These are phyloP conservation scores for Camellia oleifera DNA, from an alignment of 179 eudicot genomes.

Conservation along the genomic window DNA sequence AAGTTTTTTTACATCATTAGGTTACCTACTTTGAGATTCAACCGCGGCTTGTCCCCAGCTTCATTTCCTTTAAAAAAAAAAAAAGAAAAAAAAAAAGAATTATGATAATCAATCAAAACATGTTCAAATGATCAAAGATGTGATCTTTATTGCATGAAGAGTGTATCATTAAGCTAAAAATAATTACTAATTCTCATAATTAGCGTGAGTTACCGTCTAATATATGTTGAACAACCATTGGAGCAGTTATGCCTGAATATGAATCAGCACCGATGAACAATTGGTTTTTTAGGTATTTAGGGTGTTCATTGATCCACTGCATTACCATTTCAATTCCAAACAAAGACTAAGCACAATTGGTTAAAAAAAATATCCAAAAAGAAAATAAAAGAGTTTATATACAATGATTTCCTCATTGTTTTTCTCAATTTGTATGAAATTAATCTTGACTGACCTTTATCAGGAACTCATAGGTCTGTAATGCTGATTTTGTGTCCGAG, in stretches of 20 bases:
- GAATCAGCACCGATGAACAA: slow-evolving; percentile 1
- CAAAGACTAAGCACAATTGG: too few species aligned
- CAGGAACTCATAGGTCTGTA: not conserved
- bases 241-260: not conserved
- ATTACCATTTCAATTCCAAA: not conserved
- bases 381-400: too few species aligned
- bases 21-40: slow-evolving; percentile 3
- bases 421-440: too few species aligned
- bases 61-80: not conserved
- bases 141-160: too few species aligned
- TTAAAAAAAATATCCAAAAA: too few species aligned
- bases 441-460: not conserved
- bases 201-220: not conserved
- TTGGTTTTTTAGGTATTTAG: not conserved
- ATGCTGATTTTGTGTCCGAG: not conserved
- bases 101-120: not conserved
- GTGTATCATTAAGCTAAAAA: too few species aligned
- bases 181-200: not conserved
- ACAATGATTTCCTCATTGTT: too few species aligned
- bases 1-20: too few species aligned
- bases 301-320: not conserved
- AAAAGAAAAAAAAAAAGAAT: not conserved
- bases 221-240: not conserved
- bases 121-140: not conserved
- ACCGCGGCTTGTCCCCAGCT: not conserved